Evolutionary conservation across 441 rosid species (phyloP), one percentile per base, ranked within the genome.

Genomic region (Rhodomyrtus psidioides): DNA sequence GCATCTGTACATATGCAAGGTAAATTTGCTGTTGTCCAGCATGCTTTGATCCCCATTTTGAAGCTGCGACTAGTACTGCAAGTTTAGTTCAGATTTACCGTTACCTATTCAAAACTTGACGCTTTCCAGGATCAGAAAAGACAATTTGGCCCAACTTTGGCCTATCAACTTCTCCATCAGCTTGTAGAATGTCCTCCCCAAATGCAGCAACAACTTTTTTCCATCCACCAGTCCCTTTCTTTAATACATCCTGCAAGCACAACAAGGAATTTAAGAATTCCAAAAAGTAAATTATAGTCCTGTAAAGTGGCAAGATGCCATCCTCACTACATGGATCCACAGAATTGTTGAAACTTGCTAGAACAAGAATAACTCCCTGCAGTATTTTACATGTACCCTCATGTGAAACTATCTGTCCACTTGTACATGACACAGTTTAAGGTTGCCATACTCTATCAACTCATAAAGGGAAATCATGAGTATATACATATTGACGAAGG

Each of bases 91-190:
- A 21, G 59, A 54, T 82, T 56, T 42, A 82, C 56, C 26, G 6
- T 34, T 30, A 97, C 98, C 95, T 84, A 91, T 95, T 94, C 70
- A 97, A 92, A 58, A 94, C 92, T 85, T 95, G 96, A 44, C 98
- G 98, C 86, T 94, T 94, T 83, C 90, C 89, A 83, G 93, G 87
- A 82, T 95, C 95, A n/a, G 96, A 94, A 91, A 96, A 96, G 28
- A 96, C 99, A 39, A 94, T 92, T 87, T 88, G 97, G 58, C 99
- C 98, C 21, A 97, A 91, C 84, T 94, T 95, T 30, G 94, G 89
- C 81, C 99, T 87, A 85, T 96, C 95, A 1, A 97, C 94, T 89
- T 94, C 96, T 81, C 95, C 95, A 84, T 88, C 91, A 55, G 89
- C 87, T 83, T 81, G 93, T 19, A 97, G 87, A 86, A 95, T 94